Base-by-base conservation (phyloP, 108 stramenopile genomes). In the Cyclotella cryptica region DNA sequence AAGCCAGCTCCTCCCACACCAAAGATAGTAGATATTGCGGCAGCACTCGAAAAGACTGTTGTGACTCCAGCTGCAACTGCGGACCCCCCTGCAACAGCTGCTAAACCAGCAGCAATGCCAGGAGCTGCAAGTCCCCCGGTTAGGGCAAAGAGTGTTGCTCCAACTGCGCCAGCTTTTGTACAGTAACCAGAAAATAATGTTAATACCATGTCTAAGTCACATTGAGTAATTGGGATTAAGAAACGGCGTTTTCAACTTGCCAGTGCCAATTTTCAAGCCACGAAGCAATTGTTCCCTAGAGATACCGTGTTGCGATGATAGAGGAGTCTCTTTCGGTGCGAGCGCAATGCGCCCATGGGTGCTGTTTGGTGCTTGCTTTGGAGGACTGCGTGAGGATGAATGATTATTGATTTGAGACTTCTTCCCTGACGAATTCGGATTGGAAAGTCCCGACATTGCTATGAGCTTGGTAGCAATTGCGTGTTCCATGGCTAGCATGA, bases 1-100 rank as follows among this genome's bases (percentile, higher is more conserved):
- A 95, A 78, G 24, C 94, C 87, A 6, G 90, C 94, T 17, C 93
- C 94, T 12, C 94, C 94, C 21, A 95, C 94, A 27, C 94, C 94
- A 72, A 95, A 95, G 21, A 95, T 91, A 30, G 94, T 87, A 11
- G 91, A 88, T 24, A 95, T 86, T 21, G 92, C 90, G 11, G 94
- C 89, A 52, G 94, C 87, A 53, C 91, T 91, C 1, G 91, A 87
- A 27, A 95, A 61, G 3, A 85, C 73, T 3, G 85, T 85, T n/a
- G 89, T 84, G 10, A 89, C 88, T 17, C 87, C 93, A 11, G 88
- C 87, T n/a, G 90, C 85, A 18, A 82, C 88, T 3, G 93, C 90
- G 9, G 93, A 89, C 26, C 85, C 79, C 11, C 89, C 90, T 27
- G 87, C 87, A 24, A 92, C 73, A 4, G 91, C 90, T 44, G 88